These are phyloP conservation scores for Hyphopichia fennica DNA, from an alignment of 1,139 yeast genomes.

Conservation along the genomic window DNA sequence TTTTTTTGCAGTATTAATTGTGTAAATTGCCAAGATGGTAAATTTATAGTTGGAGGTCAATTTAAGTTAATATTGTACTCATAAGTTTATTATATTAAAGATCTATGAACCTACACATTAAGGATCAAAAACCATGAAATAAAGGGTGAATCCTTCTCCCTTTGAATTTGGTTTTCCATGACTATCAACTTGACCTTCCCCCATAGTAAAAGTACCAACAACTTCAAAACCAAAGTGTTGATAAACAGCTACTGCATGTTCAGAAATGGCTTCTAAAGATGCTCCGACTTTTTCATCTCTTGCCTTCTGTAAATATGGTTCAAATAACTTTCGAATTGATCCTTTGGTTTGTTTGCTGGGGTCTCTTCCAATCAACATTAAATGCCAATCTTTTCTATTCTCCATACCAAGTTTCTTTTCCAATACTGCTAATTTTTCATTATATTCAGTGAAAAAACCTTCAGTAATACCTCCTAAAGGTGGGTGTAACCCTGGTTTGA, in stretches of 20 bases:
- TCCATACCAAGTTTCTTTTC: slow-evolving; percentile 3
- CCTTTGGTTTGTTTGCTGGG: slow-evolving; percentile 5
- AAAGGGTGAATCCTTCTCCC: slow-evolving; percentile 4
- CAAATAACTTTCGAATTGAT: slow-evolving; percentile 7
- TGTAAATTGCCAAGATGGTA: background rate
- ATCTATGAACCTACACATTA: no score
- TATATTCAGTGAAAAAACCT: slow-evolving; percentile 3
- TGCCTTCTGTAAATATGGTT: slow-evolving; percentile 7
- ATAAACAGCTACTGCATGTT: slow-evolving; percentile 9
- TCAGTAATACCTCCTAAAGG: slow-evolving; percentile 1
- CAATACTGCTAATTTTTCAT: slow-evolving; percentile 2
- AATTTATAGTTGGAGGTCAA: no score
- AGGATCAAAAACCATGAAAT: slow-evolving; percentile 5
- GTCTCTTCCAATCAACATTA: slow-evolving; percentile 9
- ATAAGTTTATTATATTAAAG: no score
- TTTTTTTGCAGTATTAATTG: background rate
- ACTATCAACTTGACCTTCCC: slow-evolving; percentile 2
- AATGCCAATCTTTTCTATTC: slow-evolving; percentile 8
- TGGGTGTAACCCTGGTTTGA: slow-evolving; percentile 7
- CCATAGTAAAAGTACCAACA: slow-evolving; percentile 4
- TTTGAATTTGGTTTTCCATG: slow-evolving; percentile 1
- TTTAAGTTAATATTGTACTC: no score
- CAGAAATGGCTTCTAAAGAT: slow-evolving; percentile 8
- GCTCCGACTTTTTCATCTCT: slow-evolving; percentile 6
- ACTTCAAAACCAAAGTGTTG: slow-evolving; percentile 9